Percentiles rank a stretch among this genome's conserved stretches.
Evolutionary conservation across 164 flowering plant genomes (phyloP).

Genomic region (Macadamia integrifolia): DNA sequence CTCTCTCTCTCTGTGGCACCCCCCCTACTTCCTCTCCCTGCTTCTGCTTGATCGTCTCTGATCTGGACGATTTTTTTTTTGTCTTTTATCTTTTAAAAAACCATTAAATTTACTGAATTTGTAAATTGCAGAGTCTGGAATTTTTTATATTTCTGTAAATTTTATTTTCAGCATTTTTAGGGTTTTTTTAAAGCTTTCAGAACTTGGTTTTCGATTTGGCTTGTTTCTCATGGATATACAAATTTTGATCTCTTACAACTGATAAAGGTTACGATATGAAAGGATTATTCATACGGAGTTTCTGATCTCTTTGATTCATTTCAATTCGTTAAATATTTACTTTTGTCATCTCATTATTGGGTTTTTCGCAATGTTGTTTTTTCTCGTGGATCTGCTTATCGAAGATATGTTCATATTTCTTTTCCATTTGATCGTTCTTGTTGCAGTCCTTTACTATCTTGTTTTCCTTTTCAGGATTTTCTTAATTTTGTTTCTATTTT

Average conservation of each 20-base stretch:
- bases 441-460: neutral
- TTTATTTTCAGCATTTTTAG: conserved; percentile 1
- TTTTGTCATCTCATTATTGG: too few species aligned
- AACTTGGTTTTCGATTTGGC: neutral
- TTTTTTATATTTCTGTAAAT: neutral
- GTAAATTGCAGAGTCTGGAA: neutral
- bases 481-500: neutral
- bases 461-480: neutral
- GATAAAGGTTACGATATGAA: too few species aligned
- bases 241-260: too few species aligned
- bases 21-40: conserved; percentile 1
- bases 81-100: neutral
- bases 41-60: too few species aligned
- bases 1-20: conserved; percentile 1
- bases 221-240: neutral
- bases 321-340: neutral
- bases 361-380: neutral
- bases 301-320: too few species aligned
- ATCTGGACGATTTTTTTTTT: too few species aligned
- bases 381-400: neutral
- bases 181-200: neutral
- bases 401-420: neutral
- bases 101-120: neutral
- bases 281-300: too few species aligned
- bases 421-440: neutral